Evolutionary conservation across 1,284 basidiomycete species (phyloP).

Genomic region (Hymenochaete sp.): DNA sequence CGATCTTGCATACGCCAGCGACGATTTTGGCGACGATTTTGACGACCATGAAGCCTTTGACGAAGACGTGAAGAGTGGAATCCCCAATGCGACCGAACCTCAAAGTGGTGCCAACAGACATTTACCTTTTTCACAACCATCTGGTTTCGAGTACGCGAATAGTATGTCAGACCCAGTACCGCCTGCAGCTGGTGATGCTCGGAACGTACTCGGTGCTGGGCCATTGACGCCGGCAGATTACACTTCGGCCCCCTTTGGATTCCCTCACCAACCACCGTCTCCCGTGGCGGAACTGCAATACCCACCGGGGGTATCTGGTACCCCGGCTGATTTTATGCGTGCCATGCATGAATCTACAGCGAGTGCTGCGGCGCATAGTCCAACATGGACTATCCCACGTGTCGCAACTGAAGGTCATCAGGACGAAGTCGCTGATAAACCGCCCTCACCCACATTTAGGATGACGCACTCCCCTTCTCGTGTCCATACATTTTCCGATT

Average conservation of each 20-base stretch:
- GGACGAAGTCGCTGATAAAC: not conserved
- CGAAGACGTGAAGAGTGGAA: constrained; percentile 6
- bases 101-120: too few relatives aligned
- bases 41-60: constrained; percentile 11
- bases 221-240: not conserved
- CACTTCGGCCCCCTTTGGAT: not conserved
- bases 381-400: not conserved
- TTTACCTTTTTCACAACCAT: too few relatives aligned
- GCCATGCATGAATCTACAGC: not conserved
- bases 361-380: constrained; percentile 4
- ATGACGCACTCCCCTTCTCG: too few relatives aligned
- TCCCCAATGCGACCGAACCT: not conserved
- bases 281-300: constrained; percentile 15
- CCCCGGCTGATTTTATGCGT: constrained; percentile 11
- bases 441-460: too few relatives aligned
- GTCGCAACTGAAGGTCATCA: constrained; percentile 4
- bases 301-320: constrained; percentile 13
- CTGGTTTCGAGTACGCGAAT: too few relatives aligned
- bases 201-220: not conserved
- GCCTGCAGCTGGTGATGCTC: too few relatives aligned
- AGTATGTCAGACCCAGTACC: too few relatives aligned
- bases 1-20: constrained; percentile 2
- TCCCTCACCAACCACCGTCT: not conserved
- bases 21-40: constrained; percentile 14
- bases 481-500: too few relatives aligned